Evolutionary conservation across 768 basidiomycete genomes (phyloP), one percentile per base, ranked within the genome.

Genomic region (Pseudohyphozyma bogoriensis): DNA sequence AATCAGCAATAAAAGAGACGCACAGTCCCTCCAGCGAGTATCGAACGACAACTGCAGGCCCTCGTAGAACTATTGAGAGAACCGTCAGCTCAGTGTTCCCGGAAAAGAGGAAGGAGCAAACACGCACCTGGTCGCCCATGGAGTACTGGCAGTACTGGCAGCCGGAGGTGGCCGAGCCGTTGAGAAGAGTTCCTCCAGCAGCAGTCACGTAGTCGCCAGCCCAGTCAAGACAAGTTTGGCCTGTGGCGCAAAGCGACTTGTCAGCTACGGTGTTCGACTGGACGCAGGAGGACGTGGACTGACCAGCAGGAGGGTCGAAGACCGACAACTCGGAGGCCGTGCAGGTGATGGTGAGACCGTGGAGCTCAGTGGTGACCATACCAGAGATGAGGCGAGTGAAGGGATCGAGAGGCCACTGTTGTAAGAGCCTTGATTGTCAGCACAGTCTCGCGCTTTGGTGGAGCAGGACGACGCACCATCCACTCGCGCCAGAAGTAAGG

Each of bases 321-420:
- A 78, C 62, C 22, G 79, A 77, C 67, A 85, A 87, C 70, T 92
- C 89, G 59, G 82, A 81, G 0, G 76, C 66, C 24, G 80, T 78
- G 76, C 89, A 70, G 39, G 36, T 22, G 31, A 26, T 5, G 26
- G 42, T 2, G 15, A 88, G 76, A 11, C 84, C 86, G 68, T 86
- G 81, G 18, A 90, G 77, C 66, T 86, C 87, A 2, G 85, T 87
- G 0, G 85, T 81, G 35, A 88, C 74, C 78, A 88, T 84, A 26
- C 86, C 81, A 8, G 82, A 78, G n/a, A 88, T 71, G 10, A 81
- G 76, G 26, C 85, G 80, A 1, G 85, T 86, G 72, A 82, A 87
- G 0, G 87, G 86, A 55, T 72, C n/a, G n/a, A n/a, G n/a, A n/a
- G n/a, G n/a, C n/a, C n/a, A n/a, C n/a, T n/a, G n/a, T n/a, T n/a